Base-by-base conservation (phyloP, 2,329 filamentous ascomycete species). In the Boeremia lycopersici region DNA sequence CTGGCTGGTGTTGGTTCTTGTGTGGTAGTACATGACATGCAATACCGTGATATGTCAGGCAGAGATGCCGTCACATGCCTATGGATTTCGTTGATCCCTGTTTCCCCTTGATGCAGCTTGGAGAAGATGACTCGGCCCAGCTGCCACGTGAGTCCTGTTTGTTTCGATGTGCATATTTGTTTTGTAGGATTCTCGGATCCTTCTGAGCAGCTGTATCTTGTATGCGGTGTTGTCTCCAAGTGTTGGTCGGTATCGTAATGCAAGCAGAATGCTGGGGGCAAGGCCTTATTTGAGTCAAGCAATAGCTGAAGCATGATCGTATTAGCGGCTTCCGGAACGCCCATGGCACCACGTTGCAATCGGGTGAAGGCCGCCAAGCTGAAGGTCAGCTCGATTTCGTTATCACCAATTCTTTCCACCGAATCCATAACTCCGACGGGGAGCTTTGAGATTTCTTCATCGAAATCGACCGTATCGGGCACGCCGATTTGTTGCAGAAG, bases 321-420 rank as follows among this genome's bases (percentile, higher is more conserved):
- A 3, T 63, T 65, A 7, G 70, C 65, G 3, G 28, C 42, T 11
- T 38, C 40, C 6, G 64, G 65, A 2, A 68, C 42, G 15, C 68
- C 72, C 55, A 73, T 60, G 3, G 62, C 69, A 6, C 23, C 44
- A n/a, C 66, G 60, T 40, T 73, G 62, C 3, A 74, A 47, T 1
- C 63, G 57, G 1, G 64, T 70, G 8, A 65, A 55, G 1, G 53
- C 23, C 12, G 46, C 50, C 11, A 74, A 43, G 5, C 65, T 60
- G 29, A 74, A 71, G 30, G 58, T 68, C 3, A 74, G 61, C 48
- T 73, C 72, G 1, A 71, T 53, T 46, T 69, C 63, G 15, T 59
- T 57, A 2, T 67, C 59, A 11, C 54, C 54, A 13, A 60, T 53
- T 26, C 54, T 65, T 35, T 74, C 69, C 4, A 73, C 62, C 5